Percentiles rank a stretch among this genome's conserved stretches.
Evolutionary conservation across 257 asterid genomes (phyloP).

Genomic region (Przewalskia tangutica): DNA sequence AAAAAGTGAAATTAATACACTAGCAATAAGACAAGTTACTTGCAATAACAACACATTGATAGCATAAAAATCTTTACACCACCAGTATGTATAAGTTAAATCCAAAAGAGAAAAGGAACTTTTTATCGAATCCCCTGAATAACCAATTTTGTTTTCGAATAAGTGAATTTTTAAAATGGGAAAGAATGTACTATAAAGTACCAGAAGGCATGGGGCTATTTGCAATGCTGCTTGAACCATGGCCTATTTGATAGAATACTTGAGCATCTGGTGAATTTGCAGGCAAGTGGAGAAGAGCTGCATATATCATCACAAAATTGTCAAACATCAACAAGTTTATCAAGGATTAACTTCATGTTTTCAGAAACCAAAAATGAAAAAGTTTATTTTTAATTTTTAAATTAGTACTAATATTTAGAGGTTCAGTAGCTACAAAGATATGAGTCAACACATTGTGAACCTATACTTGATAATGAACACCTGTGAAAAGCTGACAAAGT

Average conservation of each 20-base stretch:
- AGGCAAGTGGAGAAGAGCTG: conserved; percentile 66
- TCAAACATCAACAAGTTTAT: background rate
- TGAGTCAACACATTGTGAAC: background rate
- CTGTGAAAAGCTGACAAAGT: background rate
- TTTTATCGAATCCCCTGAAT: background rate
- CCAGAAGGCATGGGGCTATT: conserved; percentile 16
- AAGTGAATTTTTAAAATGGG: background rate
- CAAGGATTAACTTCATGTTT: background rate
- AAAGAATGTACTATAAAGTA: background rate
- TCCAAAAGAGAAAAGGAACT: too few species aligned
- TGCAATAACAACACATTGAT: background rate
- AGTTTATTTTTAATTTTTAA: background rate
- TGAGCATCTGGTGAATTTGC: conserved; percentile 81
- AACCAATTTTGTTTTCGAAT: background rate
- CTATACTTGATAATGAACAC: background rate
- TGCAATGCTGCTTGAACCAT: conserved; percentile 15
- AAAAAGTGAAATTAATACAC: background rate
- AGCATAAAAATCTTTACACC: background rate
- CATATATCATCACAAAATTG: conserved; percentile 2
- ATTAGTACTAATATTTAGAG: too few species aligned
- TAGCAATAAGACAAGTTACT: background rate
- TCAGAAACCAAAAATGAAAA: background rate
- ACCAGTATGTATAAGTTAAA: too few species aligned
- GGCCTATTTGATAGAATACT: conserved; percentile 42
- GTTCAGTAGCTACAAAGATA: background rate